Evolutionary conservation across 768 basidiomycete species (phyloP), one percentile per base, ranked within the genome.

Genomic region (Lactarius indigo): DNA sequence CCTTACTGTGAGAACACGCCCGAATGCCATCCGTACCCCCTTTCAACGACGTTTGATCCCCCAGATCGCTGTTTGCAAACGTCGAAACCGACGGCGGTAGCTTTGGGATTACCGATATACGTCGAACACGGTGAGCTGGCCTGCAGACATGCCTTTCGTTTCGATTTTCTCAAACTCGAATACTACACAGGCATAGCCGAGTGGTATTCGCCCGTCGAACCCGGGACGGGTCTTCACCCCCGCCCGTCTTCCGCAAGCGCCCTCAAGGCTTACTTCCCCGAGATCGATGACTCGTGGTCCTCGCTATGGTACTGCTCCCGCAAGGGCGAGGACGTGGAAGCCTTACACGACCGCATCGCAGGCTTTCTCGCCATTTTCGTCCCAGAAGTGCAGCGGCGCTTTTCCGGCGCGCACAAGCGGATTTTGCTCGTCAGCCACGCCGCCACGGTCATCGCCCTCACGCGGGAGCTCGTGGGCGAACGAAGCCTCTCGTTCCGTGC

Each of bases 61-160:
- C 37, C 70, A 93, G 91, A 94, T 77, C 89, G 93, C n/a, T 94
- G 93, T 75, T 79, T 94, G 28, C 92, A 95, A 74, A 95, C 93
- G 0, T 78, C 88, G 1, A 79, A 82, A 37, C 92, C 93, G 2
- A 77, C 82, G 3, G 84, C 93, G 18, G 74, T 78, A 44, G 83
- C 84, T 0, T 80, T 94, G 23, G 78, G 79, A 17, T 68, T 93
- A 4, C 91, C 92, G 1, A 83, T 94, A 60, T 89, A 84, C 68
- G 83, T 90, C 17, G 93, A 95, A 71, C 92, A 93, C 70, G 93
- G 92, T 86, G 67, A 59, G 77, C 71, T 15, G 17, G 59, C 18
- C 12, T 54, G n/a, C 42, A 26, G 9, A 41, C 44, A 37, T 18
- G 10, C 58, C 3, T n/a, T 42, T 55, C 4, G 33, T 26, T 23